Conservation (phyloP, 495 filamentous ascomycete genomes). For the Penicillium samsonianum region DNA sequence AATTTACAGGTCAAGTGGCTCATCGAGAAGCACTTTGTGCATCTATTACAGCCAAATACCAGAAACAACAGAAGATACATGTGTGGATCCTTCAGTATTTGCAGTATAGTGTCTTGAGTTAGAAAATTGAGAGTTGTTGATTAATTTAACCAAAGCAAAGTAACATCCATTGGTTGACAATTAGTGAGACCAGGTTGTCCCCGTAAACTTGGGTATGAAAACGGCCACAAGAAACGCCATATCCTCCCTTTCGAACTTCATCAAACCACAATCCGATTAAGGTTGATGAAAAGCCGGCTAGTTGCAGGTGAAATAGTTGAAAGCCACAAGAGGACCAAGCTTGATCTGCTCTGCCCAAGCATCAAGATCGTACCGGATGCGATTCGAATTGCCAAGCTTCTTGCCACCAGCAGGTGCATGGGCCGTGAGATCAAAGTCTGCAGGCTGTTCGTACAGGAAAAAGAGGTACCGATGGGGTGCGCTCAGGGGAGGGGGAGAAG, state of each 20-base stretch:
- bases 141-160: background rate
- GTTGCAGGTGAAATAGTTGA: conserved; percentile 55
- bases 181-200: background rate
- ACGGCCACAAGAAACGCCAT: background rate
- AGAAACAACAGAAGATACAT: background rate
- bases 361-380: conserved; percentile 56
- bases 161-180: background rate
- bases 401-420: conserved; percentile 46
- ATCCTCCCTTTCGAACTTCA: no score
- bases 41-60: background rate
- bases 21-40: background rate
- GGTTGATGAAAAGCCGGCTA: conserved; percentile 9
- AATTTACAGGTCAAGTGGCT: background rate
- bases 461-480: conserved; percentile 59
- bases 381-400: conserved; percentile 37
- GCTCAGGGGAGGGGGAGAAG: conserved; percentile 52
- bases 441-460: conserved; percentile 59
- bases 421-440: conserved; percentile 44
- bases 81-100: background rate
- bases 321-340: conserved; percentile 51
- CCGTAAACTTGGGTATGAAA: background rate
- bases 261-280: background rate
- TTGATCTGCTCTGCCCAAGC: conserved; percentile 47
- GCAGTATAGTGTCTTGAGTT: background rate
- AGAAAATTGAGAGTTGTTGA: background rate